Base-by-base conservation (phyloP, 2,329 filamentous ascomycete species). In the Akanthomyces uredinophilus region DNA sequence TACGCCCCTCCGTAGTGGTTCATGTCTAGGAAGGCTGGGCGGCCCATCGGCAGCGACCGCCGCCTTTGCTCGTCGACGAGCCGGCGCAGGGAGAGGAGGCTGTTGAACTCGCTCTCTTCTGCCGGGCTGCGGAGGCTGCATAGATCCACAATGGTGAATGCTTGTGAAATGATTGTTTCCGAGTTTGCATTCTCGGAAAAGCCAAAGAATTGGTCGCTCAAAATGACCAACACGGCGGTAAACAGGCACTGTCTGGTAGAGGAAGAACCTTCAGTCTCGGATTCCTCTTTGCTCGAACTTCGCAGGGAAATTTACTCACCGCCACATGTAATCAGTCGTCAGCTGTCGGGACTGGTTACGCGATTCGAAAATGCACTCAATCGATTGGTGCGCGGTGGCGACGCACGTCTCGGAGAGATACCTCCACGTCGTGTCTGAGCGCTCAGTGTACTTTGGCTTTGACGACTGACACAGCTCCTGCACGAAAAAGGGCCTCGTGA, bases 161-260 rank as follows among this genome's bases (percentile, higher is more conserved):
- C 56, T n/a, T 78, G 75, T 0, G 66, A 64, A 47, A 81, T 76
- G 1, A 74, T 75, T n/a, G 66, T 67, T 1, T 68, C 70, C 37
- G 80, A 80, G 7, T 72, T 72, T 0, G 75, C 70, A 22, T 81
- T 80, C 35, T 74, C 69, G 66, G 80, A 82, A 20, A 86, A 71
- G 1, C 71, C 74, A 4, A 78, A 79, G 66, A 85, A 84, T 63
- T 84, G 81, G 67, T 86, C 86, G 66, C 81, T 83, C 50, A 85
- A 70, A 4, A 85, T 74, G 37, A 86, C 75, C 2, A 87, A 74
- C 0, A 79, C 75, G 1, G 83, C 80, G 5, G 83, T 76, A 64
- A 85, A 86, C 44, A 86, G 74, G 60, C 82, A 84, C 66, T 85
- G 81, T 66, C 84, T 41, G 20, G 16, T 35, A 8, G 11, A 35